A percentile compares a stretch with the other conserved stretches of the same genome.
Evolutionary conservation across 441 rosid genomes (phyloP).

Genomic region (Jatropha multifida): DNA sequence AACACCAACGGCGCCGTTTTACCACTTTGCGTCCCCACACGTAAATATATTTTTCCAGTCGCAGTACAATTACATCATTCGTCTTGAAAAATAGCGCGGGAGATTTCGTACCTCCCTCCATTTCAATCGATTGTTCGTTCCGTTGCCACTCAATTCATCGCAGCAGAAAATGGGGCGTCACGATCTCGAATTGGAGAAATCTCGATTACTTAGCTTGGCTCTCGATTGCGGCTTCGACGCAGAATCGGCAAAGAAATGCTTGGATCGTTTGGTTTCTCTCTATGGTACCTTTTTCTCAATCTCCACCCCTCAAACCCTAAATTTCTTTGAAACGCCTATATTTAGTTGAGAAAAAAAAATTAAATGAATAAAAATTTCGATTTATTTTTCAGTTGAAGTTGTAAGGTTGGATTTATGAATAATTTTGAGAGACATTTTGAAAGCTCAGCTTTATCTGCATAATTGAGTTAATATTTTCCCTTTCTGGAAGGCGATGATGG

Average conservation of each 20-base stretch:
- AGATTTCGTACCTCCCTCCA: neutral
- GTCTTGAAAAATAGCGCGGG: constrained; percentile 20
- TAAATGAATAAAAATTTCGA: too few relatives aligned
- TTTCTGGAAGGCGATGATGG: constrained; percentile 75
- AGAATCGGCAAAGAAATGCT: constrained; percentile 58
- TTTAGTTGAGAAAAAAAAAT: too few relatives aligned
- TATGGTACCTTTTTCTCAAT: constrained; percentile 52
- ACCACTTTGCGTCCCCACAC: too few relatives aligned
- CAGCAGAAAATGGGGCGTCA: constrained; percentile 34
- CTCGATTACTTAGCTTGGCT: constrained; percentile 74
- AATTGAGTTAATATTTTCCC: neutral
- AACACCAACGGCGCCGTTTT: too few relatives aligned
- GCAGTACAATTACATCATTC: neutral
- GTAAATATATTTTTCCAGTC: neutral
- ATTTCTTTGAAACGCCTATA: neutral
- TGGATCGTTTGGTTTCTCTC: constrained; percentile 76
- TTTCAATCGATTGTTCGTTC: neutral
- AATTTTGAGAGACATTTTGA: too few relatives aligned
- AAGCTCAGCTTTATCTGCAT: neutral
- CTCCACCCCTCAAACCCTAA: constrained; percentile 1
- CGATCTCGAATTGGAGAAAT: constrained; percentile 66
- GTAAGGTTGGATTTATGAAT: too few relatives aligned
- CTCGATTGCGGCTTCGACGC: constrained; percentile 71
- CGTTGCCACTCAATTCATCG: neutral
- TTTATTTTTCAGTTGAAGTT: too few relatives aligned